Evolutionary conservation across 257 asterid genomes (phyloP).

Genomic region (Anisodus tanguticus): DNA sequence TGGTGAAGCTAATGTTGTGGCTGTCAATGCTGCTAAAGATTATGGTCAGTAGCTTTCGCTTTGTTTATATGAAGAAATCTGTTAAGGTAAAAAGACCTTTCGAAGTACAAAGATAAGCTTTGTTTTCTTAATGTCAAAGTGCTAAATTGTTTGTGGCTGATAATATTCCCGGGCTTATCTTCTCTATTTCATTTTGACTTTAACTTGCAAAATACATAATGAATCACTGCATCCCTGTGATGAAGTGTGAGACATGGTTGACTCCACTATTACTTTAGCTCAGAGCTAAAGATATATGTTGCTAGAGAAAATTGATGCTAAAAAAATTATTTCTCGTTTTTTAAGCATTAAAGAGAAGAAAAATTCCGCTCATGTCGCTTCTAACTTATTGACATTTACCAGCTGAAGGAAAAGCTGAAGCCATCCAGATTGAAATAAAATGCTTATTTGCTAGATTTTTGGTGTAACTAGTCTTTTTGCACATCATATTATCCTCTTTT

Average conservation of each 20-base stretch:
- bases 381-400: not conserved
- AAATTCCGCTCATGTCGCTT: not conserved
- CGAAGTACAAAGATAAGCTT: not conserved
- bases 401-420: not conserved
- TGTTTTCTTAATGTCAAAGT: not conserved
- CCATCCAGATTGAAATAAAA: conserved; percentile 11
- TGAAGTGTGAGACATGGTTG: not conserved
- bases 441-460: not conserved
- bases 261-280: conserved; percentile 12
- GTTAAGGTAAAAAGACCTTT: not conserved
- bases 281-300: not conserved
- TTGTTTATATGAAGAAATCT: conserved; percentile 4
- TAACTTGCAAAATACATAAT: not conserved
- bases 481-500: not conserved
- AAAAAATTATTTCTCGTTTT: not conserved
- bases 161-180: not conserved
- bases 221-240: conserved; percentile 26
- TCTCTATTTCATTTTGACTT: conserved; percentile 6
- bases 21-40: conserved; percentile 93
- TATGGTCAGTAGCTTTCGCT: conserved; percentile 56
- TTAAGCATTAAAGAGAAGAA: not conserved
- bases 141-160: not conserved
- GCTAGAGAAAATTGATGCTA: not conserved
- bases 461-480: not conserved
- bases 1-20: conserved; percentile 95